Conservation (phyloP, 352 stramenopile species). For the Thalassiosira hispida region DNA sequence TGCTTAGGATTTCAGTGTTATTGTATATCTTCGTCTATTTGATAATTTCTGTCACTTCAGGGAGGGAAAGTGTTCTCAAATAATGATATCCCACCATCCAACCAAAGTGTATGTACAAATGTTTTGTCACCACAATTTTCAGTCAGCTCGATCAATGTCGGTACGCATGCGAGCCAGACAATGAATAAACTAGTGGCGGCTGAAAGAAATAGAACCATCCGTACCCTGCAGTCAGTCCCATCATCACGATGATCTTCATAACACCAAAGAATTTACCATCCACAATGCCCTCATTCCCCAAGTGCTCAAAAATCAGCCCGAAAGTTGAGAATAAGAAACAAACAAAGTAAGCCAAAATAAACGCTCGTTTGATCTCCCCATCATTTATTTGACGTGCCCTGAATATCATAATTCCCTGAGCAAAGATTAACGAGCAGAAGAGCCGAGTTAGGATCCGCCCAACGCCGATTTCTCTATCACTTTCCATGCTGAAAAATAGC, state of each 20-base stretch:
- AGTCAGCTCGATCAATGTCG: not conserved
- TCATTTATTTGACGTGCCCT: constrained; percentile 61
- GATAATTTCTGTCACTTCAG: not conserved
- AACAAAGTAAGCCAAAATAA: constrained; percentile 68
- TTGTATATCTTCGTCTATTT: constrained; percentile 1
- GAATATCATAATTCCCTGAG: constrained; percentile 70
- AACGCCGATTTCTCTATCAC: constrained; percentile 49
- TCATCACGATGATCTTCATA: constrained; percentile 61
- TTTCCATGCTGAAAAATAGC: constrained; percentile 67
- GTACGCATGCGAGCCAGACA: constrained; percentile 12
- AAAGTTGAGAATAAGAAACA: constrained; percentile 62
- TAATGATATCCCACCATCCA: no score
- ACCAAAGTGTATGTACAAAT: not conserved
- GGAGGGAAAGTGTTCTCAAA: no score
- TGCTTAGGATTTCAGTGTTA: not conserved
- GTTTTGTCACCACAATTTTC: not conserved
- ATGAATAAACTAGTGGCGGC: constrained; percentile 52
- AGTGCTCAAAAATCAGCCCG: constrained; percentile 58
- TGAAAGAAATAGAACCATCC: constrained; percentile 75
- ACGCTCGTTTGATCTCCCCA: constrained; percentile 67
- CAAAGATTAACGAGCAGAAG: constrained; percentile 63
- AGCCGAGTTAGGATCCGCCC: constrained; percentile 47
- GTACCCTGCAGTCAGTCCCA: constrained; percentile 61
- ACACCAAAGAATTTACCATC: constrained; percentile 66
- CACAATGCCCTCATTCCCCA: constrained; percentile 61